A percentile compares a stretch with the other conserved stretches of the same genome.
Conservation (phyloP, 495 filamentous ascomycete species). For the Aspergillus cavernicola region DNA sequence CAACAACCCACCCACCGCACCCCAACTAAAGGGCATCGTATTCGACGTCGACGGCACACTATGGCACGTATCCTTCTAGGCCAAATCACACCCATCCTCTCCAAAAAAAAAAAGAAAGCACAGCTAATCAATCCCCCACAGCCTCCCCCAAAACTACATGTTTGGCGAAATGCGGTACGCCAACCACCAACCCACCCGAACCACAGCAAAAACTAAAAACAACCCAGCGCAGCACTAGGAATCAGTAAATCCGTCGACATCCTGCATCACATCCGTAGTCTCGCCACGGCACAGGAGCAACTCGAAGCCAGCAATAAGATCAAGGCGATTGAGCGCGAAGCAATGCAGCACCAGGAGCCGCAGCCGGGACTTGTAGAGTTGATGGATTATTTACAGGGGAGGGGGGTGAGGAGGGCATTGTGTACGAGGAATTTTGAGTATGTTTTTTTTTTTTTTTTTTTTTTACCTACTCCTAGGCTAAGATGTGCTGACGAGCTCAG, state of each 20-base stretch:
- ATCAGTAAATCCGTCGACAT: slow-evolving; percentile 76
- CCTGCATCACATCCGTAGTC: slow-evolving; percentile 76
- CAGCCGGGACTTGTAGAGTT: slow-evolving; percentile 72
- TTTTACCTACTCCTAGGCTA: neutral
- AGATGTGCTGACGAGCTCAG: slow-evolving; percentile 28
- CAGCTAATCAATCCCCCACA: slow-evolving; percentile 24
- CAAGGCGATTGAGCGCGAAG: slow-evolving; percentile 70
- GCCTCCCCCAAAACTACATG: slow-evolving; percentile 93
- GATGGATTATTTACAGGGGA: slow-evolving; percentile 74
- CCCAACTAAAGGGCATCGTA: slow-evolving; percentile 72
- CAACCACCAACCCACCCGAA: neutral
- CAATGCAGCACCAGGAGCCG: slow-evolving; percentile 73
- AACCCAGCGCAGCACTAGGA: slow-evolving; percentile 52
- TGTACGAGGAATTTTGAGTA: slow-evolving; percentile 95
- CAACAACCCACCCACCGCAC: slow-evolving; percentile 32
- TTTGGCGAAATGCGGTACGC: slow-evolving; percentile 75
- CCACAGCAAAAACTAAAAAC: neutral
- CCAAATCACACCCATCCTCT: neutral
- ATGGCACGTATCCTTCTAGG: slow-evolving; percentile 59
- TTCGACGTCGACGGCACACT: slow-evolving; percentile 96
- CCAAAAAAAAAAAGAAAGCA: no score
- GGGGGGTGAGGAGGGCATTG: slow-evolving; percentile 68
- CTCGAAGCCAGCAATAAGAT: slow-evolving; percentile 66
- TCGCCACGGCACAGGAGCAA: slow-evolving; percentile 57
- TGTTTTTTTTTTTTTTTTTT: slow-evolving; percentile 5